Percentiles rank a stretch among this genome's conserved stretches.
Evolutionary conservation across 1,139 yeast species (phyloP).

Genomic region (Kodamaea alishanica): DNA sequence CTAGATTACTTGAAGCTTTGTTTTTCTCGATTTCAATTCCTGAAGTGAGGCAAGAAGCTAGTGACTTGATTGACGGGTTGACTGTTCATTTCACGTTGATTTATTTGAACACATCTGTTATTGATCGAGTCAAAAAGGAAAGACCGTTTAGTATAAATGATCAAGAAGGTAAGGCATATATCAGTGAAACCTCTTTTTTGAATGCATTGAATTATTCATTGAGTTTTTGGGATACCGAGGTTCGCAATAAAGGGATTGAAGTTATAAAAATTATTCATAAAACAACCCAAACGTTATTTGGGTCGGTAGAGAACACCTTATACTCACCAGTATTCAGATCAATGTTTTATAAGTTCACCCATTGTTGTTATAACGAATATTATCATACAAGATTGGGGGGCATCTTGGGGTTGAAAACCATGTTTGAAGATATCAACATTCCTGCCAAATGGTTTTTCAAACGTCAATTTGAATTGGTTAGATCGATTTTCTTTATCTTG

Average conservation of each 20-base stretch:
- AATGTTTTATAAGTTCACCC: slow-evolving; percentile 79
- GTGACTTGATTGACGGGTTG: slow-evolving; percentile 55
- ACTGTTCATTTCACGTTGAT: slow-evolving; percentile 78
- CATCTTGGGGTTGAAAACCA: slow-evolving; percentile 70
- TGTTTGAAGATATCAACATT: slow-evolving; percentile 64
- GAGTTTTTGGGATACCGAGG: slow-evolving; percentile 70
- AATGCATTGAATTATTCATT: slow-evolving; percentile 77
- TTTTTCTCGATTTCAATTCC: slow-evolving; percentile 75
- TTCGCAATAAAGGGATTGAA: slow-evolving; percentile 66
- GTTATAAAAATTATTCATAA: slow-evolving; percentile 62
- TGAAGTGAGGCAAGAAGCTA: slow-evolving; percentile 70
- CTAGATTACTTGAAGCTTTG: slow-evolving; percentile 61
- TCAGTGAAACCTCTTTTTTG: slow-evolving; percentile 68
- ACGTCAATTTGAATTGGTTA: slow-evolving; percentile 78
- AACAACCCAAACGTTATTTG: slow-evolving; percentile 65
- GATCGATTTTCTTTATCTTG: slow-evolving; percentile 84
- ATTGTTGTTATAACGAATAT: slow-evolving; percentile 85
- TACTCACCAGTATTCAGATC: slow-evolving; percentile 73
- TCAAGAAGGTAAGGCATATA: slow-evolving; percentile 69
- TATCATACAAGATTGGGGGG: slow-evolving; percentile 89
- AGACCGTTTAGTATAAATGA: slow-evolving; percentile 73
- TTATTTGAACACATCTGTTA: slow-evolving; percentile 69
- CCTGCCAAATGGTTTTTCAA: slow-evolving; percentile 71
- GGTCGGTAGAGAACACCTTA: slow-evolving; percentile 59
- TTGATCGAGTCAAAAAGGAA: slow-evolving; percentile 66